phyloP scores from a whole-genome alignment of 2,329 filamentous ascomycete species.

The Xylariaceae sp. region DNA sequence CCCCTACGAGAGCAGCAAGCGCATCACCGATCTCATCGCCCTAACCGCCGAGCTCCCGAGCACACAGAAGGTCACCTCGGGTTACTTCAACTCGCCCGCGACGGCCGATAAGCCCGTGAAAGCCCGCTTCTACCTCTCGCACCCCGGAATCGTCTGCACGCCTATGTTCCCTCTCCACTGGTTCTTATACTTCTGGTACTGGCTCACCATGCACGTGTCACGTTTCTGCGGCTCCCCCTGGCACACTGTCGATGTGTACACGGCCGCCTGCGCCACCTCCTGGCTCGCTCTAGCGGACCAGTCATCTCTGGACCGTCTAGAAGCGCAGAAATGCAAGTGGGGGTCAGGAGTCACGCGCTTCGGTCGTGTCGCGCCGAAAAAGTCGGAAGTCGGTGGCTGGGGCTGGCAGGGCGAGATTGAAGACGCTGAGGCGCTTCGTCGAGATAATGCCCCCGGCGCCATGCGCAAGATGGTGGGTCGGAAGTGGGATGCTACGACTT shows the following conservation, averaged over 20 bases:
- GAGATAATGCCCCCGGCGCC: constrained; percentile 43
- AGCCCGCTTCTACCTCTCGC: constrained; percentile 69
- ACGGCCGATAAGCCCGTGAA: constrained; percentile 26
- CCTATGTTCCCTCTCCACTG: constrained; percentile 70
- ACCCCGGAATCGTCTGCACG: constrained; percentile 83
- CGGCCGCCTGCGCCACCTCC: constrained; percentile 67
- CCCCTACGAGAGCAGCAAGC: constrained; percentile 84
- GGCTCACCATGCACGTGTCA: constrained; percentile 61
- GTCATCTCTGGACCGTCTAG: constrained; percentile 52
- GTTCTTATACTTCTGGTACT: constrained; percentile 66
- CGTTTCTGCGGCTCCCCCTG: constrained; percentile 81
- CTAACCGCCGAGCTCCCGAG: constrained; percentile 66
- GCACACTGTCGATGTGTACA: constrained; percentile 74
- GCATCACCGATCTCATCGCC: constrained; percentile 77
- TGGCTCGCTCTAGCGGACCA: constrained; percentile 71
- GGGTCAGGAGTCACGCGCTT: constrained; percentile 62
- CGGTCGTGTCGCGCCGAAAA: constrained; percentile 58
- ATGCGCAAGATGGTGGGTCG: constrained; percentile 52
- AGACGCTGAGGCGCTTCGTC: constrained; percentile 40
- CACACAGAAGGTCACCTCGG: constrained; percentile 49
- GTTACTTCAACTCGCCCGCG: constrained; percentile 46
- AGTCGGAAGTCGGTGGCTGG: constrained; percentile 84
- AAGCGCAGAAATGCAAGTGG: constrained; percentile 67
- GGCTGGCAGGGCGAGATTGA: constrained; percentile 61
- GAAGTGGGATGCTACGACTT: constrained; percentile 51